A percentile compares a stretch with the other conserved stretches of the same genome.
phyloP scores from a whole-genome alignment of 179 eudicot species.

The Sideroxylon spinosum region DNA sequence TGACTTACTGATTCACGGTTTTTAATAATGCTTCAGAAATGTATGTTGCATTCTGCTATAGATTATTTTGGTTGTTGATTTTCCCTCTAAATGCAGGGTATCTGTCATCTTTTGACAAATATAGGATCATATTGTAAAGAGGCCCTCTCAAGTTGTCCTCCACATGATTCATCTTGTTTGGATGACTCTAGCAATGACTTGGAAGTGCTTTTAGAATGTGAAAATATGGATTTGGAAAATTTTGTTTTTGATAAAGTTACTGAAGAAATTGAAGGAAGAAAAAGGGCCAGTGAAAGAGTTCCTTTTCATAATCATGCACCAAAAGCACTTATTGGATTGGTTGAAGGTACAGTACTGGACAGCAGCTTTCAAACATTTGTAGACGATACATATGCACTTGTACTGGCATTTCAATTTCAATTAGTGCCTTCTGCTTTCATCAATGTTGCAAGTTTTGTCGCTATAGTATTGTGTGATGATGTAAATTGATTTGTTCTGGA shows the following conservation, averaged over 20 bases:
- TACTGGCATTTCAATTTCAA: neutral
- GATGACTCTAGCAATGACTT: constrained; percentile 44
- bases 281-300: constrained; percentile 38
- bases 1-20: neutral
- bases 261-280: constrained; percentile 49
- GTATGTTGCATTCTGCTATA: neutral
- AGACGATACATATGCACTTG: neutral
- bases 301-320: constrained; percentile 76
- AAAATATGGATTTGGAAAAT: constrained; percentile 82
- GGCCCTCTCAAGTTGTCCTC: constrained; percentile 38
- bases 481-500: neutral
- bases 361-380: neutral
- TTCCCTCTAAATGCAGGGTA: constrained; percentile 48
- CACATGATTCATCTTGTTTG: constrained; percentile 49
- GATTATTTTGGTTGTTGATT: neutral
- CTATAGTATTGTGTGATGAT: neutral
- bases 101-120: constrained; percentile 76
- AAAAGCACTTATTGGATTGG: constrained; percentile 47
- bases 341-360: constrained; percentile 53
- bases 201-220: constrained; percentile 45
- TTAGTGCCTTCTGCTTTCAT: neutral
- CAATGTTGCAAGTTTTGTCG: neutral
- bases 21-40: neutral
- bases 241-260: constrained; percentile 43
- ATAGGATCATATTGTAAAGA: constrained; percentile 68